Conservation (phyloP, 768 basidiomycete genomes). For the Mycena vulgaris region DNA sequence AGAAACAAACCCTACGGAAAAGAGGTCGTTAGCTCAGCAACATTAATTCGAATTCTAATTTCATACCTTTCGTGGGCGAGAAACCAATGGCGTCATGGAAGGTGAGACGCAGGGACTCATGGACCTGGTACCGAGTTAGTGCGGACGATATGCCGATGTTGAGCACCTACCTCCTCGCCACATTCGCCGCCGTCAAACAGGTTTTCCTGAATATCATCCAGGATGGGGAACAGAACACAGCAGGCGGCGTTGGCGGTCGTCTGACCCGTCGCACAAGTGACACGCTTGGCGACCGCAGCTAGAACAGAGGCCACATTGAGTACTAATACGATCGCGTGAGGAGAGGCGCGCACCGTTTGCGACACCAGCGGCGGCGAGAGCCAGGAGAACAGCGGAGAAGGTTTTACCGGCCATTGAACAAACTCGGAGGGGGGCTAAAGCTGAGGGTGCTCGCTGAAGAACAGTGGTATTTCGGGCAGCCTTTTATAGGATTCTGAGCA, state of each 20-base stretch:
- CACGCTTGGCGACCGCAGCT: slow-evolving; percentile 43
- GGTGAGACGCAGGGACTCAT: slow-evolving; percentile 28
- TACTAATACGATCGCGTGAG: too few relatives aligned
- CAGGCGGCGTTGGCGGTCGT: slow-evolving; percentile 52
- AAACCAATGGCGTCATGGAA: slow-evolving; percentile 45
- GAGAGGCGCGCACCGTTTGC: neutral
- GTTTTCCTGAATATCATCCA: slow-evolving; percentile 56
- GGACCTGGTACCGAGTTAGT: slow-evolving; percentile 3
- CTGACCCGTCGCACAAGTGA: slow-evolving; percentile 45
- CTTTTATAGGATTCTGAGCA: slow-evolving; percentile 15
- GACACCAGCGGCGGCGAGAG: slow-evolving; percentile 7
- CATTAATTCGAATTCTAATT: neutral
- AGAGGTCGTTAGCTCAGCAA: neutral
- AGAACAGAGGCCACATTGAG: neutral
- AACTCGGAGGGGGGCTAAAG: neutral
- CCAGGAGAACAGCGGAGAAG: slow-evolving; percentile 4
- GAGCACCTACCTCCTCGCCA: slow-evolving; percentile 49
- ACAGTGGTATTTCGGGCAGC: neutral
- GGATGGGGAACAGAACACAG: slow-evolving; percentile 57
- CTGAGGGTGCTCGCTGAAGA: slow-evolving; percentile 20
- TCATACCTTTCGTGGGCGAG: slow-evolving; percentile 28
- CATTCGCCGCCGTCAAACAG: slow-evolving; percentile 55
- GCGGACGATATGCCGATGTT: neutral
- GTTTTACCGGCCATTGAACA: neutral
- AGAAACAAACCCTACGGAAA: slow-evolving; percentile 14